These are phyloP conservation scores for Heliamphora pulchella DNA, from an alignment of 179 eudicot species.

Conservation along the genomic window DNA sequence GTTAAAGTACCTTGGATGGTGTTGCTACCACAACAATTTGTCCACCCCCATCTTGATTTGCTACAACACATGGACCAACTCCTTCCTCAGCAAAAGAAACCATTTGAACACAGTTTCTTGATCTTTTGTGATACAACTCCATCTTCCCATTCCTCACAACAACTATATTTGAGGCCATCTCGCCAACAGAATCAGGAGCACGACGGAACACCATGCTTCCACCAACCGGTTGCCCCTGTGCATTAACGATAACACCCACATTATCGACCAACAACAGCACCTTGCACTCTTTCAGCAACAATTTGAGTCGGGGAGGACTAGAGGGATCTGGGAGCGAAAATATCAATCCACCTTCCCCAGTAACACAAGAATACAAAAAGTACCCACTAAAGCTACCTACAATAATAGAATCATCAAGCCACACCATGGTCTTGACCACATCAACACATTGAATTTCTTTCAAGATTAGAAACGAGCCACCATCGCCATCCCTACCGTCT, in stretches of 20 bases:
- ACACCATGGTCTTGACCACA: conserved; percentile 50
- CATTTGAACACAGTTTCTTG: conserved; percentile 61
- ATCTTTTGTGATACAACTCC: conserved; percentile 71
- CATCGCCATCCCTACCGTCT: conserved; percentile 20
- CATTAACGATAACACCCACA: conserved; percentile 64
- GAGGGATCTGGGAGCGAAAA: conserved; percentile 69
- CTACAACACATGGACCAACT: conserved; percentile 38
- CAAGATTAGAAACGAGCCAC: conserved; percentile 40
- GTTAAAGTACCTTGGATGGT: conserved; percentile 54
- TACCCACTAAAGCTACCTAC: conserved; percentile 64
- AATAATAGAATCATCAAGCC: conserved; percentile 73
- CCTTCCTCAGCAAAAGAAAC: conserved; percentile 46
- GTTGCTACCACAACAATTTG: conserved; percentile 55
- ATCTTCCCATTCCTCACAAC: conserved; percentile 48
- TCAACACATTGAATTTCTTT: conserved; percentile 71
- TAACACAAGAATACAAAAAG: conserved; percentile 55
- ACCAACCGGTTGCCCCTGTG: conserved; percentile 83
- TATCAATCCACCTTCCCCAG: conserved; percentile 52
- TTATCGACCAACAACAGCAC: conserved; percentile 82
- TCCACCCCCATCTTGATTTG: conserved; percentile 49
- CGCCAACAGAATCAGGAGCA: conserved; percentile 69
- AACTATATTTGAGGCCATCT: conserved; percentile 52
- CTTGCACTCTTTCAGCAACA: conserved; percentile 48
- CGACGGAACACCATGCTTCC: conserved; percentile 80
- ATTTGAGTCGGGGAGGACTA: conserved; percentile 47